Base-by-base conservation (phyloP, 176 grass and related monocot species). In the Puccinellia tenuiflora region DNA sequence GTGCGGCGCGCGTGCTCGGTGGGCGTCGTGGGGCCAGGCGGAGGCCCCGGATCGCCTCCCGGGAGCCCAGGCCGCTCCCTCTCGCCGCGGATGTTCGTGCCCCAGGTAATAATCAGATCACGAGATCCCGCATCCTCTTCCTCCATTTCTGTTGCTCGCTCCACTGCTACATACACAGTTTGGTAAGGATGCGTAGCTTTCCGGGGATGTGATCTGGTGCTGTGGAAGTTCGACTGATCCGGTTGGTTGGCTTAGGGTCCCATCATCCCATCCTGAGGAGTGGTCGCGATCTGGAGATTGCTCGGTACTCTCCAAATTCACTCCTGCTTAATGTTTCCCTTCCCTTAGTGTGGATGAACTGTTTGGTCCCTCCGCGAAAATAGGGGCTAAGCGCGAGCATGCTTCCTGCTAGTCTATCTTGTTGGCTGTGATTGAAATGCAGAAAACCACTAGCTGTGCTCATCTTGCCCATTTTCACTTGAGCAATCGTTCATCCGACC, bases 51-150 rank as follows among this genome's bases (percentile, higher is more conserved):
- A 73, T 96, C 87, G 81, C 87, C 97, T 25, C 97, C 93, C 5
- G 85, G 88, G 63, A 96, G 86, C 83, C 91, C 93, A 15, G 85
- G 87, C 38, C 93, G 85, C 46, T 92, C 97, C 70, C 91, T 89
- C 81, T 99, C 97, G 11, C 97, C 97, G 70, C 97, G 92, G 80
- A 96, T 99, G 93, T 99, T 99, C 85, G 84, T 94, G 53, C 93
- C 97, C 45, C 97, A 99, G 97, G 97, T 63, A 62, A 57, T 5
- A 16, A 28, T 94, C 80, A 87, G 82, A 86, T 90, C 77, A 81
- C 87, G 50, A 87, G 89, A 88, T 91, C 78, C 46, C 86, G 28
- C 45, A 0, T 34, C 20, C 15, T 48, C 43, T 17, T 25, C 75
- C 17, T 46, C 37, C 26, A 78, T 83, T 85, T 35, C 67, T 9